A percentile compares a stretch with the other conserved stretches of the same genome.
phyloP scores from a whole-genome alignment of 2,329 filamentous ascomycete genomes.

The Alternaria brassicicola region DNA sequence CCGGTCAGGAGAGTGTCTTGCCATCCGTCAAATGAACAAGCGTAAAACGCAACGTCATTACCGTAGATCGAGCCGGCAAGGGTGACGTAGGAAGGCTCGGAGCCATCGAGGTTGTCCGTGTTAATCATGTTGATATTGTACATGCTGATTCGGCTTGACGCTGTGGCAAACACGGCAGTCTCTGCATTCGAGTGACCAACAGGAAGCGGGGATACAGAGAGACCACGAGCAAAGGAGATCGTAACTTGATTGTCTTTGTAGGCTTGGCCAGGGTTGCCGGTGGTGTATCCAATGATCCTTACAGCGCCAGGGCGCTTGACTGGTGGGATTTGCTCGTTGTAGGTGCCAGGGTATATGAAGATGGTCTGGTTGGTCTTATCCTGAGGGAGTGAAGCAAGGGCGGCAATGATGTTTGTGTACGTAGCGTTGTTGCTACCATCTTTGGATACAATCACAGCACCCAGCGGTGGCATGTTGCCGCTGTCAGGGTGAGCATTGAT shows the following conservation, averaged over 20 bases:
- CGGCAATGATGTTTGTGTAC: conserved; percentile 45
- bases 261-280: conserved; percentile 45
- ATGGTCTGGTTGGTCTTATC: conserved; percentile 58
- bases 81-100: conserved; percentile 52
- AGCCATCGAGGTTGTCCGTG: conserved; percentile 47
- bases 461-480: conserved; percentile 50
- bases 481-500: conserved; percentile 49
- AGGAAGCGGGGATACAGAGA: conserved; percentile 50
- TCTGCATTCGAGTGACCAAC: conserved; percentile 54
- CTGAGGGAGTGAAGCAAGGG: conserved; percentile 45
- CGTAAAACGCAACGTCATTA: conserved; percentile 62
- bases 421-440: conserved; percentile 38
- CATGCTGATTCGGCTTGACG: conserved; percentile 58
- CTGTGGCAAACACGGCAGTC: conserved; percentile 55
- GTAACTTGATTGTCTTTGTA: conserved; percentile 64
- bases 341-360: conserved; percentile 65
- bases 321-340: conserved; percentile 64
- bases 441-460: conserved; percentile 52
- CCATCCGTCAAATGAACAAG: conserved; percentile 59
- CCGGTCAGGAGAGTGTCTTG: conserved; percentile 57
- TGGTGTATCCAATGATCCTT: conserved; percentile 64
- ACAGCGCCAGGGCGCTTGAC: conserved; percentile 55
- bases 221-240: conserved; percentile 49
- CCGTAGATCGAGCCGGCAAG: conserved; percentile 59
- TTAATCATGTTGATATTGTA: conserved; percentile 64